Conservation (phyloP, 371 early-diverging fungal genomes). For the Neoconidiobolus thromboides region DNA sequence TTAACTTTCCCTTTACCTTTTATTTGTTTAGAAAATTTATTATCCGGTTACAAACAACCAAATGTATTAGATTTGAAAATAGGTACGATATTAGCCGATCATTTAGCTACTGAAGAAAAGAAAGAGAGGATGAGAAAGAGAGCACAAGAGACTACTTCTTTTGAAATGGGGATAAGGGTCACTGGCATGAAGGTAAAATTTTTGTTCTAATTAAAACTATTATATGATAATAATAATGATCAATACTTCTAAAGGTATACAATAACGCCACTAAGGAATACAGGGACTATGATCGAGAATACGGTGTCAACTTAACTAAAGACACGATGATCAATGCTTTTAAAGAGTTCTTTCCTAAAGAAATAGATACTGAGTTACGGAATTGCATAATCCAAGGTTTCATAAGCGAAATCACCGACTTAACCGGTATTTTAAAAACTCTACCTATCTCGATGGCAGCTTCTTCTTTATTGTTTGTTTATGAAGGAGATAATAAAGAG, state of each 20-base stretch:
- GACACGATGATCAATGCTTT: background rate
- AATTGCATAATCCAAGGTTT: background rate
- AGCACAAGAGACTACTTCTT: background rate
- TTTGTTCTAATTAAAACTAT: too few relatives aligned
- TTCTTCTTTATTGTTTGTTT: conserved; percentile 1
- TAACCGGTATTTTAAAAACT: background rate
- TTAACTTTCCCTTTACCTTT: background rate
- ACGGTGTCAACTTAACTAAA: background rate
- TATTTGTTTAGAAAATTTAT: conserved; percentile 4
- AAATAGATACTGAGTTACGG: background rate
- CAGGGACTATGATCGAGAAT: background rate
- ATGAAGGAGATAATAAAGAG: conserved; percentile 1
- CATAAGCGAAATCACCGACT: background rate
- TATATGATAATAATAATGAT: too few relatives aligned
- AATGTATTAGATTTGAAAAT: conserved; percentile 6
- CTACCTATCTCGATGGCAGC: background rate
- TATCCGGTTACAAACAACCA: background rate
- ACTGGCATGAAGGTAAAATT: conserved; percentile 5
- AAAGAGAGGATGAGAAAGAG: background rate
- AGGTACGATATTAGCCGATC: background rate
- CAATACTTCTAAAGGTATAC: background rate
- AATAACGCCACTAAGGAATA: background rate
- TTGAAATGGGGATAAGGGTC: background rate
- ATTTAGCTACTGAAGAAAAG: conserved; percentile 1
- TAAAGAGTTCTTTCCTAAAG: background rate